Conservation (phyloP, 208 protist species). For the Acanthamoeba lenticulata region DNA sequence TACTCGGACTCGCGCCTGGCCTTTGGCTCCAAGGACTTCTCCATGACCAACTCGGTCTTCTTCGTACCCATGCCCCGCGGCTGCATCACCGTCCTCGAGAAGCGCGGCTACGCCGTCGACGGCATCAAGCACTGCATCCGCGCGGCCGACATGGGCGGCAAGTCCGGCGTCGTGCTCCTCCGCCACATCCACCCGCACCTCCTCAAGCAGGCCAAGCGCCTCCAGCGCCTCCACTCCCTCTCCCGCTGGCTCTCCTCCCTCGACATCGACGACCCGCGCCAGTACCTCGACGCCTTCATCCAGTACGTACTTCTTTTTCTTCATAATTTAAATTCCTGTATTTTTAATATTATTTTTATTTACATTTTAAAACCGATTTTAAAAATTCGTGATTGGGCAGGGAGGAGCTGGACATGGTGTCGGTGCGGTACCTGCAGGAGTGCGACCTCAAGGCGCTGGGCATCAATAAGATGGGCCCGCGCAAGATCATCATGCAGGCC, state of each 20-base stretch:
- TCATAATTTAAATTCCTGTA: neutral
- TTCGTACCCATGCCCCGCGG: slow-evolving; percentile 62
- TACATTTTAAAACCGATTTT: neutral
- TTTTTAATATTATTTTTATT: no score
- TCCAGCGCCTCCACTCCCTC: neutral
- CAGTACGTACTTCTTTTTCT: neutral
- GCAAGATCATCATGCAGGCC: slow-evolving; percentile 22
- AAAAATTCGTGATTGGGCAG: neutral
- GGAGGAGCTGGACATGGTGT: slow-evolving; percentile 39
- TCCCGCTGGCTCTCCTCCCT: slow-evolving; percentile 13
- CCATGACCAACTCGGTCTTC: slow-evolving; percentile 60
- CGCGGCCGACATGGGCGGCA: slow-evolving; percentile 49
- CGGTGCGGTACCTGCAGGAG: slow-evolving; percentile 43
- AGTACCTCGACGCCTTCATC: neutral
- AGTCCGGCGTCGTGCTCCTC: slow-evolving; percentile 40
- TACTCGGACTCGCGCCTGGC: slow-evolving; percentile 23
- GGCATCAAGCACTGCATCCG: slow-evolving; percentile 61
- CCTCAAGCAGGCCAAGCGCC: slow-evolving; percentile 17
- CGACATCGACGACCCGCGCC: neutral
- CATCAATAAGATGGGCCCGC: slow-evolving; percentile 38
- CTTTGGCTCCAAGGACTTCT: slow-evolving; percentile 56
- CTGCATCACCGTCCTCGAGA: slow-evolving; percentile 55
- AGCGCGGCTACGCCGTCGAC: slow-evolving; percentile 40
- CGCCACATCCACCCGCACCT: slow-evolving; percentile 38
- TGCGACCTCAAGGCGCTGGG: slow-evolving; percentile 57